Evolutionary conservation across 768 basidiomycete species (phyloP).

Genomic region (Termitomyces bulborhizus): DNA sequence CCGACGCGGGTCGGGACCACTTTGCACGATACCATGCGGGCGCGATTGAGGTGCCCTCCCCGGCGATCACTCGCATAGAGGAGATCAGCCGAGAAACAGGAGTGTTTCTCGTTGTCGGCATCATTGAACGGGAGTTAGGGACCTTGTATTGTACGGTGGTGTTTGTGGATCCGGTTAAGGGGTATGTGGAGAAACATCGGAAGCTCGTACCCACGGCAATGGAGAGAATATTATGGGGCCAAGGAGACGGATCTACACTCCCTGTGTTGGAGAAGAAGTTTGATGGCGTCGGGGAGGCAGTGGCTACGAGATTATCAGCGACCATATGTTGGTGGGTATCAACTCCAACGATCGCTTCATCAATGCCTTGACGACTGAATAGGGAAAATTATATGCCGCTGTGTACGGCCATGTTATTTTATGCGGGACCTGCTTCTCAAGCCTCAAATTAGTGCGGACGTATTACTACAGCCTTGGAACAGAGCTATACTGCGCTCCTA

Average conservation of each 20-base stretch:
- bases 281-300: conserved; percentile 11
- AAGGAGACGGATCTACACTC: conserved; percentile 48
- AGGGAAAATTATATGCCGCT: conserved; percentile 71
- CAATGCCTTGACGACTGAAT: not conserved
- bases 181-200: conserved; percentile 55
- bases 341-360: not conserved
- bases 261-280: conserved; percentile 42
- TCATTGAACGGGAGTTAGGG: conserved; percentile 53
- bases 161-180: conserved; percentile 46
- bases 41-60: conserved; percentile 53
- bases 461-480: conserved; percentile 55
- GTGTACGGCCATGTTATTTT: not conserved
- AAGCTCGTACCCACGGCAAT: conserved; percentile 58
- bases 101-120: conserved; percentile 53
- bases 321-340: conserved; percentile 50
- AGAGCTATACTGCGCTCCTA: conserved; percentile 60
- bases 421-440: not conserved
- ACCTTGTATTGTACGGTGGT: conserved; percentile 58
- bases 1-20: conserved; percentile 48
- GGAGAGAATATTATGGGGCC: conserved; percentile 60
- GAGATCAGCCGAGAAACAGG: conserved; percentile 38
- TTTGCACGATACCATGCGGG: conserved; percentile 47
- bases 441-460: conserved; percentile 37
- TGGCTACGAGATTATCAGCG: conserved; percentile 44
- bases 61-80: conserved; percentile 41